A percentile compares a stretch with the other conserved stretches of the same genome.
Evolutionary conservation across 179 eudicot species (phyloP).

Genomic region (Heliamphora pulchella): DNA sequence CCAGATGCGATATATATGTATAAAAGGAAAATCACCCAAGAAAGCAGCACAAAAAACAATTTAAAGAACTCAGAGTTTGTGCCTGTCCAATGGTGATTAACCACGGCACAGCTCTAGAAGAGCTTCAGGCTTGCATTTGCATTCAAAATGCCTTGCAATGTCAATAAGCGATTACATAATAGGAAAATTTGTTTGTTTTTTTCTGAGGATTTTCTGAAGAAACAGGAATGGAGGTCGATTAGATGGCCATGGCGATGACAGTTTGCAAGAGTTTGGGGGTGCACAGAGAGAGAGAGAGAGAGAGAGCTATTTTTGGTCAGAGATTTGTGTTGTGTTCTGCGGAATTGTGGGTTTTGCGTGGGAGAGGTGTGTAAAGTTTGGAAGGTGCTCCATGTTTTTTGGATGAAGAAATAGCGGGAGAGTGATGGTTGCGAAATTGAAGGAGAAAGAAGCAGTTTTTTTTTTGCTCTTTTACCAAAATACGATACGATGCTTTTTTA

Average conservation of each 20-base stretch:
- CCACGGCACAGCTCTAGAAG: background rate
- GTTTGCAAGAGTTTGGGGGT: background rate
- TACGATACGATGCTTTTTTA: too few relatives aligned
- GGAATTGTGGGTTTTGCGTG: conserved; percentile 15
- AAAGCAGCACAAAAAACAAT: background rate
- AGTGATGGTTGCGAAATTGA: conserved; percentile 44
- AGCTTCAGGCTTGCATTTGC: conserved; percentile 4
- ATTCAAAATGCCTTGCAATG: background rate
- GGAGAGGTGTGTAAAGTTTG: conserved; percentile 18
- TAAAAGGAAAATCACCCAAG: conserved; percentile 1
- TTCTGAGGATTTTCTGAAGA: background rate
- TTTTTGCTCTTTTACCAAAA: background rate
- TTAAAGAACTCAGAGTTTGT: background rate
- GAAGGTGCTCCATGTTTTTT: conserved; percentile 36
- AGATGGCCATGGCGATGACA: background rate
- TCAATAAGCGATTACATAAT: background rate
- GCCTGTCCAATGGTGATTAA: conserved; percentile 14
- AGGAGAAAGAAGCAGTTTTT: conserved; percentile 16
- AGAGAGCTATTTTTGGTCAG: conserved; percentile 14
- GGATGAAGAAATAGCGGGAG: conserved; percentile 58
- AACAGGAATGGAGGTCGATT: background rate
- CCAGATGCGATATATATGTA: background rate
- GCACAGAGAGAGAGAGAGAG: conserved; percentile 4
- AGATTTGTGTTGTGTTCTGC: background rate
- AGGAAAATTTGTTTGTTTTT: background rate